These are phyloP conservation scores for Gleditsia sinensis DNA, from an alignment of 306 rosid genomes.

Conservation along the genomic window DNA sequence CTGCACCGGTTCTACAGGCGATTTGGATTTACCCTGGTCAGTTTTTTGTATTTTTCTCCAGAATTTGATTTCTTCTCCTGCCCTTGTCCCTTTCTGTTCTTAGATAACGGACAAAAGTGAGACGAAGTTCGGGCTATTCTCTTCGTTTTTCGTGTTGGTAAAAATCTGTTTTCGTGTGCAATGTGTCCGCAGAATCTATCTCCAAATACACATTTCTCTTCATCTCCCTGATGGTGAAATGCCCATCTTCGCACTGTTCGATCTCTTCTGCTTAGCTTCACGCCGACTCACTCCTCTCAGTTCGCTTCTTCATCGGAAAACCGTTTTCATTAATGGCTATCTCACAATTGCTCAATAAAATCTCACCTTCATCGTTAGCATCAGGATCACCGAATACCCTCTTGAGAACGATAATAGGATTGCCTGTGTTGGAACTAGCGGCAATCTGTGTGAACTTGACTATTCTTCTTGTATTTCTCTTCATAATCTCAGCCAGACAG, in stretches of 20 bases:
- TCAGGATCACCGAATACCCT: slow-evolving; percentile 40
- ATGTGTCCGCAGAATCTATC: slow-evolving; percentile 74
- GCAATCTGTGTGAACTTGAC: slow-evolving; percentile 65
- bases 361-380: slow-evolving; percentile 35
- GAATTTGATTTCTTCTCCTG: slow-evolving; percentile 37
- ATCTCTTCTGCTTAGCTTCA: slow-evolving; percentile 55
- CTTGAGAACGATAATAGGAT: slow-evolving; percentile 47
- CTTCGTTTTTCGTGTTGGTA: slow-evolving; percentile 48
- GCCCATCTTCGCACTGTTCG: slow-evolving; percentile 47
- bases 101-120: slow-evolving; percentile 11
- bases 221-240: slow-evolving; percentile 73
- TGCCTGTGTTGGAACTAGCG: slow-evolving; percentile 73
- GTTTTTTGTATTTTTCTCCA: slow-evolving; percentile 11
- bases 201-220: slow-evolving; percentile 36
- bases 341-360: slow-evolving; percentile 41
- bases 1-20: slow-evolving; percentile 17
- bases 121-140: slow-evolving; percentile 21
- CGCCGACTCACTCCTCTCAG: slow-evolving; percentile 53
- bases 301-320: slow-evolving; percentile 33
- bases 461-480: slow-evolving; percentile 62
- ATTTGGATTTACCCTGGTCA: slow-evolving; percentile 43
- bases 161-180: slow-evolving; percentile 54
- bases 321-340: slow-evolving; percentile 53
- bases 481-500: slow-evolving; percentile 50
- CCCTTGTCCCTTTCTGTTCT: slow-evolving; percentile 49